Percentiles rank a stretch among this genome's conserved stretches.
These are phyloP conservation scores for Globisporangium heterothallicum DNA, from an alignment of 352 stramenopile genomes.

Conservation along the genomic window DNA sequence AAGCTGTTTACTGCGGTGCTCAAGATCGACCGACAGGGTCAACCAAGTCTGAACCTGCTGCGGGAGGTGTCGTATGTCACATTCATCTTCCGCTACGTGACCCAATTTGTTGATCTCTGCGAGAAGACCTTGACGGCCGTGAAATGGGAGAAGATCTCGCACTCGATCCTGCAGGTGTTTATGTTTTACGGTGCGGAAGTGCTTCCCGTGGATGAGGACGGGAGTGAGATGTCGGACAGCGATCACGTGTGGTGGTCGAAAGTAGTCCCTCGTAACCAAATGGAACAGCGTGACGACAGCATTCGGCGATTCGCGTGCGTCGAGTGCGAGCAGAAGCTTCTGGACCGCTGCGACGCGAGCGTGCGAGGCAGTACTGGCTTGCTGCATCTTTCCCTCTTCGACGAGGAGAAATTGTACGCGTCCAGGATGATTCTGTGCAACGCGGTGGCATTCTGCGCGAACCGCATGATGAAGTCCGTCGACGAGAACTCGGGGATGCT, in stretches of 20 bases:
- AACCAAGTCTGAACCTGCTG: constrained; percentile 51
- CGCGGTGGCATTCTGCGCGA: constrained; percentile 62
- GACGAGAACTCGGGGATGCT: constrained; percentile 24
- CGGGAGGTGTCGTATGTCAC: constrained; percentile 72
- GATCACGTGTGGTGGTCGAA: constrained; percentile 55
- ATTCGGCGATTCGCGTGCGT: constrained; percentile 28
- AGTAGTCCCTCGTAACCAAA: constrained; percentile 24
- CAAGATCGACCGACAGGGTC: constrained; percentile 43
- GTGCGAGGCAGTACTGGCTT: constrained; percentile 23
- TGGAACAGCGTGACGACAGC: constrained; percentile 51
- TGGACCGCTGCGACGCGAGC: constrained; percentile 30
- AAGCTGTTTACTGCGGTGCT: constrained; percentile 67
- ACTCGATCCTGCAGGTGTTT: constrained; percentile 61
- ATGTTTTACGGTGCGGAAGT: constrained; percentile 57
- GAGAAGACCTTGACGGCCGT: constrained; percentile 43
- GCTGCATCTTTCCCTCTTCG: constrained; percentile 59
- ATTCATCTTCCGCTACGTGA: constrained; percentile 76
- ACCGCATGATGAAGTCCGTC: constrained; percentile 64
- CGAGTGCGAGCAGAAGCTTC: constrained; percentile 39
- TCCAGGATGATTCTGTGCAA: constrained; percentile 82
- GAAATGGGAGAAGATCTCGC: constrained; percentile 78
- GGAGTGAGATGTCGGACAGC: constrained; percentile 25
- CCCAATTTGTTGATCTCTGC: constrained; percentile 66
- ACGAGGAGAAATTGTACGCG: constrained; percentile 76
- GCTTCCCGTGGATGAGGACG: constrained; percentile 26